These are phyloP conservation scores for Microthlaspi erraticum DNA, from an alignment of 345 rosid genomes.

Conservation along the genomic window DNA sequence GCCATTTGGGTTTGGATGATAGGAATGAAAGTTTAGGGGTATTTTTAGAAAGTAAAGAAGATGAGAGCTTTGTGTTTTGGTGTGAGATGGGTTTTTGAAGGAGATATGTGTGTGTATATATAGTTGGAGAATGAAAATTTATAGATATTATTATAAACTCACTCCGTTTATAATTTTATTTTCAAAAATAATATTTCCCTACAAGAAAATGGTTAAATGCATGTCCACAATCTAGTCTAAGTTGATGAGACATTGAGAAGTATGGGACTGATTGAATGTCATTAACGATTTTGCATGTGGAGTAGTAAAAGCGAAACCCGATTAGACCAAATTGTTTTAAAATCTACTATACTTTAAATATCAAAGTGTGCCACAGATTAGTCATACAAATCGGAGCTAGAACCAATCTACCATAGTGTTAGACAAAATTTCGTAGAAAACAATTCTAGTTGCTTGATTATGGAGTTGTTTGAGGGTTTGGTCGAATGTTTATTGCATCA, in stretches of 20 bases:
- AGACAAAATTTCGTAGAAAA: no score
- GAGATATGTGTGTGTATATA: conserved; percentile 1
- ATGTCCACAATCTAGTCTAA: background rate
- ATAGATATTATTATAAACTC: background rate
- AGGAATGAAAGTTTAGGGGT: conserved; percentile 9
- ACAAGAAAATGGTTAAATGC: background rate
- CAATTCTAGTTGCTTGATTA: background rate
- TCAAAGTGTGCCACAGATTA: no score
- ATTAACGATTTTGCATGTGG: background rate
- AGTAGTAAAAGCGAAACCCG: no score
- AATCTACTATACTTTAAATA: no score
- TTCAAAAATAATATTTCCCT: background rate
- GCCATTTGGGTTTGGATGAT: conserved; percentile 32
- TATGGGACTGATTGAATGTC: background rate
- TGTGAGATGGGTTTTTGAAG: conserved; percentile 30
- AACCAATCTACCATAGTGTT: no score
- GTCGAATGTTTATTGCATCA: background rate
- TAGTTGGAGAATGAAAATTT: background rate
- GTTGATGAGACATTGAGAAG: conserved; percentile 1
- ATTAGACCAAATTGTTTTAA: no score
- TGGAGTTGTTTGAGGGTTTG: background rate
- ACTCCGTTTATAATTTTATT: background rate
- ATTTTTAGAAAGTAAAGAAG: conserved; percentile 11
- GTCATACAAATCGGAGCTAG: no score
- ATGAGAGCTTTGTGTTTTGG: conserved; percentile 27